These are phyloP conservation scores for Collybia sordida DNA, from an alignment of 768 basidiomycete species.

Conservation along the genomic window DNA sequence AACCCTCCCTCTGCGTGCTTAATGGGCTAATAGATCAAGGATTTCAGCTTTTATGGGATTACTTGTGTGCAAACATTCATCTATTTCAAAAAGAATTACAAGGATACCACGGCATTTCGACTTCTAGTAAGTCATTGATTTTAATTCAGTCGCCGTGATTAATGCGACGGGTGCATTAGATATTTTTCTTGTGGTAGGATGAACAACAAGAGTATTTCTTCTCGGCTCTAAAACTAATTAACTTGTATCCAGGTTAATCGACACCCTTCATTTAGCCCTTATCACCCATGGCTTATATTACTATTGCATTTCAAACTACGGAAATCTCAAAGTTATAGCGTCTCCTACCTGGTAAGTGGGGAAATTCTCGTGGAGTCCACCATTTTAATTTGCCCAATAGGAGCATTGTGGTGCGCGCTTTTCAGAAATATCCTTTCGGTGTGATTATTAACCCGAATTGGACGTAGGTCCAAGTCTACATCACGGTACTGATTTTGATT, in stretches of 20 bases:
- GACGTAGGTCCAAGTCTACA: conserved; percentile 22
- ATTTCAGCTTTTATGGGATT: conserved; percentile 26
- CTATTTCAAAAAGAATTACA: conserved; percentile 6
- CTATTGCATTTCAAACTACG: conserved; percentile 14
- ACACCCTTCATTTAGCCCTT: conserved; percentile 12
- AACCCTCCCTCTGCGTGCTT: background rate
- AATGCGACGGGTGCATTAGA: background rate
- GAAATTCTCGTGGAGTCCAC: background rate
- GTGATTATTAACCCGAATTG: no score
- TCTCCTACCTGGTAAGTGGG: conserved; percentile 1
- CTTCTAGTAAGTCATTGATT: conserved; percentile 2
- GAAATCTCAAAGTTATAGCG: conserved; percentile 1
- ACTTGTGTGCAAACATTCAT: conserved; percentile 15
- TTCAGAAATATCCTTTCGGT: no score
- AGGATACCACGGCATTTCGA: conserved; percentile 7
- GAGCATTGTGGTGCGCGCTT: background rate
- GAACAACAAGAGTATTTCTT: background rate
- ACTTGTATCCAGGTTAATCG: conserved; percentile 9
- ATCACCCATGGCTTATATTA: conserved; percentile 12
- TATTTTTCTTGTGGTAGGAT: conserved; percentile 13
- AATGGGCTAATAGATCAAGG: no score
- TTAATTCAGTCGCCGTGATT: background rate
- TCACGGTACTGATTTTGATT: conserved; percentile 20
- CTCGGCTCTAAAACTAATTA: background rate
- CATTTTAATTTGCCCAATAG: background rate